phyloP scores from a whole-genome alignment of 129 eudicot species.

The Artemisia argyi region DNA sequence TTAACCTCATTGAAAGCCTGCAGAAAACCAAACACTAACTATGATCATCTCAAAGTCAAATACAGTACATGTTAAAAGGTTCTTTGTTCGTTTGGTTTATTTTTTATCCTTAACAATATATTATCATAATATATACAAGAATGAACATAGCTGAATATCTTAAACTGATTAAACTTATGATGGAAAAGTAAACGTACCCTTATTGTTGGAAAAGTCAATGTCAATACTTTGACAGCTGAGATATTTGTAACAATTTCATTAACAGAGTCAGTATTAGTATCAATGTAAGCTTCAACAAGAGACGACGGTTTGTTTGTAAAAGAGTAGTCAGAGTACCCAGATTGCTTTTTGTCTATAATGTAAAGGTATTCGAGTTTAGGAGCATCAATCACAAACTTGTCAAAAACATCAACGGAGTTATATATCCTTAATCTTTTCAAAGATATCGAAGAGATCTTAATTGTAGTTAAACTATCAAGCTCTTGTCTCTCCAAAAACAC shows the following conservation, averaged over 20 bases:
- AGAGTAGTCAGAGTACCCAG: neutral
- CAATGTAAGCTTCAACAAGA: neutral
- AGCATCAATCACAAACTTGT: neutral
- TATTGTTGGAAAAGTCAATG: neutral
- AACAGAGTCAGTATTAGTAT: neutral
- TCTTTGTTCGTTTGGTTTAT: too few relatives aligned
- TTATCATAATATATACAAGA: neutral
- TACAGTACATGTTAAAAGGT: neutral
- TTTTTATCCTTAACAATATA: too few relatives aligned
- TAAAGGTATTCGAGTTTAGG: neutral
- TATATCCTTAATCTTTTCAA: constrained; percentile 1
- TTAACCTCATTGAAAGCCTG: neutral
- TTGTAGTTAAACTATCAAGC: neutral
- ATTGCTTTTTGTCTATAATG: neutral
- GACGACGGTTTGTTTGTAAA: neutral
- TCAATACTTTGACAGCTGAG: neutral
- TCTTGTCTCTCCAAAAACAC: neutral
- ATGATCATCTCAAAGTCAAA: neutral
- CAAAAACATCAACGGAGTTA: neutral
- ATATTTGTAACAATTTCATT: neutral
- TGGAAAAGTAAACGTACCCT: neutral
- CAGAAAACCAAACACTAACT: constrained; percentile 6
- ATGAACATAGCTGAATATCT: neutral
- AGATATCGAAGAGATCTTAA: neutral
- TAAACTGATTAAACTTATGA: neutral